These are phyloP conservation scores for Amanita thiersii DNA, from an alignment of 768 basidiomycete species.

Conservation along the genomic window DNA sequence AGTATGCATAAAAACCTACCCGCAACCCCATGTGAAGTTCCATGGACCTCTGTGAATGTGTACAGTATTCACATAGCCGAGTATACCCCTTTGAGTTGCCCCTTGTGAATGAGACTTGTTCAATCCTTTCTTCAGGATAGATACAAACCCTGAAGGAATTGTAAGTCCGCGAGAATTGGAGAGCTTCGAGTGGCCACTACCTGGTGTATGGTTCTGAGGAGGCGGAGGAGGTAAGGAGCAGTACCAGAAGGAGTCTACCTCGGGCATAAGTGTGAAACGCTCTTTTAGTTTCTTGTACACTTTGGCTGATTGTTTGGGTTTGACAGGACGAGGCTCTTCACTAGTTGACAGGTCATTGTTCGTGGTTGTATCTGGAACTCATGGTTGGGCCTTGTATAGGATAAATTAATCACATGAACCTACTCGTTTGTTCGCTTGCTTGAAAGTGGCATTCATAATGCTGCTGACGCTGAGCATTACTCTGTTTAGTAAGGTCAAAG, in stretches of 20 bases:
- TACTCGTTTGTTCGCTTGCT: slow-evolving; percentile 9
- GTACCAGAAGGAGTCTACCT: slow-evolving; percentile 61
- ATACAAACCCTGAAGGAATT: slow-evolving; percentile 47
- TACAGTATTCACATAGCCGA: slow-evolving; percentile 57
- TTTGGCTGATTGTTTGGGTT: neutral
- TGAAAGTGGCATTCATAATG: slow-evolving; percentile 52
- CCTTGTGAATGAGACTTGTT: slow-evolving; percentile 42
- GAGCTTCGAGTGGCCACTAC: slow-evolving; percentile 21
- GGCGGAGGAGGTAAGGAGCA: slow-evolving; percentile 34
- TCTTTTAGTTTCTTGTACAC: slow-evolving; percentile 3
- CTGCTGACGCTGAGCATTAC: slow-evolving; percentile 28
- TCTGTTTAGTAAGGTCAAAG: slow-evolving; percentile 28
- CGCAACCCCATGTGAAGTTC: slow-evolving; percentile 70
- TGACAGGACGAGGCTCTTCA: neutral
- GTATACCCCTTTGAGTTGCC: slow-evolving; percentile 42
- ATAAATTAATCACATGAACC: too few species aligned
- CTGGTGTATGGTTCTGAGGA: slow-evolving; percentile 51
- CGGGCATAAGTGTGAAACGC: slow-evolving; percentile 12
- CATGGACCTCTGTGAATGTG: slow-evolving; percentile 51
- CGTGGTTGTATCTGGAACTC: too few species aligned
- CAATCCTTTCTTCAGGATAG: slow-evolving; percentile 50
- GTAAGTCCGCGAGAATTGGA: neutral
- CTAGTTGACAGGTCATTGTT: slow-evolving; percentile 3
- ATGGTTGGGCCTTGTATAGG: too few species aligned
- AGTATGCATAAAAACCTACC: slow-evolving; percentile 28